These are phyloP conservation scores for Coemansia sp. DNA, from an alignment of 192 early-diverging fungal species.

Conservation along the genomic window DNA sequence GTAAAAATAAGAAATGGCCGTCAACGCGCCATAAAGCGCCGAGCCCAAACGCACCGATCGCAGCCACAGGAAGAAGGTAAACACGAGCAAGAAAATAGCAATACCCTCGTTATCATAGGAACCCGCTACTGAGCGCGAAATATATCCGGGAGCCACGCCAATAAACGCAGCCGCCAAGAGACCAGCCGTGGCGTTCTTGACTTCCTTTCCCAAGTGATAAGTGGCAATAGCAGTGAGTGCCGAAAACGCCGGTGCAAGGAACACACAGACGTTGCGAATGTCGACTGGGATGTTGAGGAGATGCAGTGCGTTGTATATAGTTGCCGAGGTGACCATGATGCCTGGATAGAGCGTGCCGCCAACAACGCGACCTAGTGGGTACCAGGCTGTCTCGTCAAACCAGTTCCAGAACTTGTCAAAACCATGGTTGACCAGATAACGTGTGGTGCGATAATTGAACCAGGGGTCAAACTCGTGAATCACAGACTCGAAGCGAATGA, in stretches of 20 bases:
- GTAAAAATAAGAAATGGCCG: slow-evolving; percentile 97
- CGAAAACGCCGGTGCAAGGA: slow-evolving; percentile 96
- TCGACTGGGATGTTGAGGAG: slow-evolving; percentile 94
- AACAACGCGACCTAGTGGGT: slow-evolving; percentile 96
- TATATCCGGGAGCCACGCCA: slow-evolving; percentile 98
- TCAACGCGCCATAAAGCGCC: slow-evolving; percentile 78
- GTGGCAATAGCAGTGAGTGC: slow-evolving; percentile 94
- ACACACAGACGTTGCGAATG: slow-evolving; percentile 98
- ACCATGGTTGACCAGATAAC: slow-evolving; percentile 86
- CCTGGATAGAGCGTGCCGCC: slow-evolving; percentile 99
- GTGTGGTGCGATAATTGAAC: slow-evolving; percentile 98
- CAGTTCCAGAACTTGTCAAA: slow-evolving; percentile 99
- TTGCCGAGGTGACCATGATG: slow-evolving; percentile 96
- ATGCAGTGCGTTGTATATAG: slow-evolving; percentile 94
- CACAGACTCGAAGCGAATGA: slow-evolving; percentile 96
- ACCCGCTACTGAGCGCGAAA: slow-evolving; percentile 99
- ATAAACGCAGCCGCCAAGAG: slow-evolving; percentile 97
- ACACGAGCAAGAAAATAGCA: slow-evolving; percentile 97
- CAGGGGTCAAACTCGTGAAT: slow-evolving; percentile 99
- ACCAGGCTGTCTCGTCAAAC: slow-evolving; percentile 99
- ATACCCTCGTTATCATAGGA: slow-evolving; percentile 99
- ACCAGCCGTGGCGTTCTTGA: slow-evolving; percentile 90
- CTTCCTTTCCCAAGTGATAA: slow-evolving; percentile 89
- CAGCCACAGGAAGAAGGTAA: slow-evolving; percentile 98
- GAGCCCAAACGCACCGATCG: slow-evolving; percentile 94